Conservation (phyloP, 2,329 filamentous ascomycete genomes). For the Sporothrix luriei region DNA sequence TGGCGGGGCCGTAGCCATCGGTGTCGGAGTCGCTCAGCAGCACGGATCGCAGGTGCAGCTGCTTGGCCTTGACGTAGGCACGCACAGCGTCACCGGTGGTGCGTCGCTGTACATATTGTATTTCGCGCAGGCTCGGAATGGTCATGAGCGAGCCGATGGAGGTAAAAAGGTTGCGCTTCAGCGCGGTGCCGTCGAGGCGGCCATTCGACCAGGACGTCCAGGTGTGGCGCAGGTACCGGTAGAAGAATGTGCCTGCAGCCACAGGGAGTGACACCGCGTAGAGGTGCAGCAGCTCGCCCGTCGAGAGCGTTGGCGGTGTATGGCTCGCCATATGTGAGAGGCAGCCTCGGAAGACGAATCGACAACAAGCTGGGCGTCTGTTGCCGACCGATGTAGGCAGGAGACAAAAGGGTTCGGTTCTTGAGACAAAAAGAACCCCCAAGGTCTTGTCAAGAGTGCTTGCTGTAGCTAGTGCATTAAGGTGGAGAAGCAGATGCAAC, state of each 20-base stretch:
- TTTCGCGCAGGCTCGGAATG: constrained; percentile 26
- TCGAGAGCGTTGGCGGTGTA: constrained; percentile 17
- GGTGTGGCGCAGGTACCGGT: constrained; percentile 4
- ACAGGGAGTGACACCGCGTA: constrained; percentile 4
- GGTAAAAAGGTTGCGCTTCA: constrained; percentile 19
- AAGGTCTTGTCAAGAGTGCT: no score
- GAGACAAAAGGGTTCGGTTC: no score
- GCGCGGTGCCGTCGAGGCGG: constrained; percentile 20
- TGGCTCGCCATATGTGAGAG: constrained; percentile 23
- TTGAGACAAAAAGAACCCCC: no score
- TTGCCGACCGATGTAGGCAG: no score
- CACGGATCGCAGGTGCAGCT: constrained; percentile 29
- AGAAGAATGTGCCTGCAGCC: constrained; percentile 19
- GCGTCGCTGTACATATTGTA: constrained; percentile 26
- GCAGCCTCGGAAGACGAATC: no score
- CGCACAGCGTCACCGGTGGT: constrained; percentile 34
- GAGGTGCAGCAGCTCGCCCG: constrained; percentile 23
- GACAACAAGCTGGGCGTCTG: no score
- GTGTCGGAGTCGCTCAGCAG: constrained; percentile 27
- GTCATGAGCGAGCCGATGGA: constrained; percentile 6
- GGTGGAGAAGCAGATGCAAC: no score
- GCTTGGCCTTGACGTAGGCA: constrained; percentile 30
- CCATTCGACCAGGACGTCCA: constrained; percentile 2
- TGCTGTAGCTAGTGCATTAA: no score
- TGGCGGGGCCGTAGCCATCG: constrained; percentile 27